A percentile compares a stretch with the other conserved stretches of the same genome.
phyloP scores from a whole-genome alignment of 2,329 filamentous ascomycete species.

The Orbilia javanica region DNA sequence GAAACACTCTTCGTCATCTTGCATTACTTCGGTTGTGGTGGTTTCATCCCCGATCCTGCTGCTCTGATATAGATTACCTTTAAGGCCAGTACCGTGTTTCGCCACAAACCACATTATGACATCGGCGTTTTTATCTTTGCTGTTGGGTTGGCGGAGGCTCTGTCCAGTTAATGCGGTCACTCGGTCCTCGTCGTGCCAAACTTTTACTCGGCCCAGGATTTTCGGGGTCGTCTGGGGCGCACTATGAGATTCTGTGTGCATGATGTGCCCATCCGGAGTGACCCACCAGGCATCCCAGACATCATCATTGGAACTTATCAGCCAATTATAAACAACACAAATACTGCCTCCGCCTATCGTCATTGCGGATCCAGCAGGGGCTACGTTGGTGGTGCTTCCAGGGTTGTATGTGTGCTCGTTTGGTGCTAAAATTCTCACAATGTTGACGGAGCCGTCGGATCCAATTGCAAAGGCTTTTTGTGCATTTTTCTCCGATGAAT shows the following conservation, averaged over 20 bases:
- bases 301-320: not conserved
- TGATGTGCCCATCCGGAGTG: not conserved
- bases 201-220: not conserved
- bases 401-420: not conserved
- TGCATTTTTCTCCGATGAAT: not conserved
- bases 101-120: not conserved
- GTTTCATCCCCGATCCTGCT: not conserved
- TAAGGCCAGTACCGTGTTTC: not conserved
- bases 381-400: not conserved
- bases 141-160: not conserved
- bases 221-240: not conserved
- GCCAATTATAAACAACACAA: not conserved
- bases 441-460: not conserved
- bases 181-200: not conserved
- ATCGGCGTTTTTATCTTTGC: not conserved
- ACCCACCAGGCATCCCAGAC: not conserved
- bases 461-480: not conserved
- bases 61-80: constrained; percentile 1
- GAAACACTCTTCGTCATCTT: not conserved
- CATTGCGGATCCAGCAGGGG: not conserved
- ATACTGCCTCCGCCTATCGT: not conserved
- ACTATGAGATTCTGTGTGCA: not conserved
- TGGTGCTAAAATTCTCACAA: not conserved
- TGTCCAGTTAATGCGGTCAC: not conserved
- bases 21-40: not conserved